phyloP scores from a whole-genome alignment of 108 stramenopile species.

The Stephanodiscus triporus region DNA sequence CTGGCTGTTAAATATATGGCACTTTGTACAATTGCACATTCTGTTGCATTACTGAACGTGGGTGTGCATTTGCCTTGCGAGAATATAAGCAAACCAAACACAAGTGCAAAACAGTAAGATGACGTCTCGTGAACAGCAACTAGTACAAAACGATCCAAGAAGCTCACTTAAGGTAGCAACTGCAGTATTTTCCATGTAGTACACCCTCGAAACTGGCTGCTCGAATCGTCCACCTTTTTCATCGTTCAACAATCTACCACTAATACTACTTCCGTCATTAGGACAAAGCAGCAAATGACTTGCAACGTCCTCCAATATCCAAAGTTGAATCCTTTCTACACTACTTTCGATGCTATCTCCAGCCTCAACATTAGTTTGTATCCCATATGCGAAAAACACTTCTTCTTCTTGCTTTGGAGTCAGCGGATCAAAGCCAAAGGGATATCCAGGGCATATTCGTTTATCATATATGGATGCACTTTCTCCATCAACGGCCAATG shows the following conservation, averaged over 20 bases:
- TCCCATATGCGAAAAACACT: constrained; percentile 41
- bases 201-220: constrained; percentile 34
- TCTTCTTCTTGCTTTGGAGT: constrained; percentile 13
- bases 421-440: constrained; percentile 23
- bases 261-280: neutral
- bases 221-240: neutral
- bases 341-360: constrained; percentile 8
- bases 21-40: constrained; percentile 44
- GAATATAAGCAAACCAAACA: neutral
- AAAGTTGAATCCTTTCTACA: constrained; percentile 27
- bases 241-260: constrained; percentile 4
- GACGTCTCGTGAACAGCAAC: neutral
- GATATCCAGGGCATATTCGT: constrained; percentile 29
- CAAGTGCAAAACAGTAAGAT: neutral
- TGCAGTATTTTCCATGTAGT: constrained; percentile 18
- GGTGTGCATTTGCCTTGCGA: constrained; percentile 36
- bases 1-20: constrained; percentile 17
- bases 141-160: neutral
- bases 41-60: constrained; percentile 9
- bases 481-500: neutral
- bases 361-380: constrained; percentile 17
- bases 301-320: constrained; percentile 40
- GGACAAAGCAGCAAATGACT: constrained; percentile 21
- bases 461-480: constrained; percentile 18
- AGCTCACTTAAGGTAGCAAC: constrained; percentile 30